These are phyloP conservation scores for Carex scoparia DNA, from an alignment of 176 grass and related monocot genomes.

Conservation along the genomic window DNA sequence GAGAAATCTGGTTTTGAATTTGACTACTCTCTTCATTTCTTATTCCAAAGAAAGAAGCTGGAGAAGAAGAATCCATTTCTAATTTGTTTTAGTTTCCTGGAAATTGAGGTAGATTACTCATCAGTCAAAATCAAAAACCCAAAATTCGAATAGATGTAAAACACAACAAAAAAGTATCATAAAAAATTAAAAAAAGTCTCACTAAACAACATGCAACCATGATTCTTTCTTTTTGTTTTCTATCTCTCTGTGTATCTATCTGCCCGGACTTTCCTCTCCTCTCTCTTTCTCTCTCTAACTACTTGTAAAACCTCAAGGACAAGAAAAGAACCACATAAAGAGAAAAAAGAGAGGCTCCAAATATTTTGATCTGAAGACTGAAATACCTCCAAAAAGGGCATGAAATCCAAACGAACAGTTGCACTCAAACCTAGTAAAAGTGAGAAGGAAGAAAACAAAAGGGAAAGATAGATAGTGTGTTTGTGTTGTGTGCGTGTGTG, in stretches of 20 bases:
- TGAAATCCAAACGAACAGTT: constrained; percentile 95
- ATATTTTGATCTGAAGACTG: constrained; percentile 48
- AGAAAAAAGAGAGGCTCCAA: constrained; percentile 35
- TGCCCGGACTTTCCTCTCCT: constrained; percentile 9
- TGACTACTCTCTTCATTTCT: constrained; percentile 77
- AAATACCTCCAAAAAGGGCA: constrained; percentile 78
- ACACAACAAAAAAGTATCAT: constrained; percentile 19
- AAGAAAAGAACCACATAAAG: constrained; percentile 40
- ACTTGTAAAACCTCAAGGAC: constrained; percentile 27
- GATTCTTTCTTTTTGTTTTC: constrained; percentile 10
- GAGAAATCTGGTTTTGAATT: constrained; percentile 72
- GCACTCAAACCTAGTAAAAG: constrained; percentile 83
- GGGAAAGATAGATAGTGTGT: constrained; percentile 3
- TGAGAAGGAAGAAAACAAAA: constrained; percentile 57
- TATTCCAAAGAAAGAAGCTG: constrained; percentile 71
- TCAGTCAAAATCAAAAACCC: constrained; percentile 6
- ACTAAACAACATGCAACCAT: constrained; percentile 43
- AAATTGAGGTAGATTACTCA: constrained; percentile 15
- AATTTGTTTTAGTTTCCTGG: constrained; percentile 31
- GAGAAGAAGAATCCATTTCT: constrained; percentile 84
- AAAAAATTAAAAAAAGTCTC: constrained; percentile 8
- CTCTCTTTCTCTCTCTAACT: constrained; percentile 7
- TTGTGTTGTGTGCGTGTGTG: not conserved
- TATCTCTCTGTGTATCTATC: constrained; percentile 34
- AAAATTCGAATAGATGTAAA: constrained; percentile 16